Percentiles rank a stretch among this genome's conserved stretches.
Conservation (phyloP, 2,329 filamentous ascomycete genomes). For the Lecanicillium sp. region DNA sequence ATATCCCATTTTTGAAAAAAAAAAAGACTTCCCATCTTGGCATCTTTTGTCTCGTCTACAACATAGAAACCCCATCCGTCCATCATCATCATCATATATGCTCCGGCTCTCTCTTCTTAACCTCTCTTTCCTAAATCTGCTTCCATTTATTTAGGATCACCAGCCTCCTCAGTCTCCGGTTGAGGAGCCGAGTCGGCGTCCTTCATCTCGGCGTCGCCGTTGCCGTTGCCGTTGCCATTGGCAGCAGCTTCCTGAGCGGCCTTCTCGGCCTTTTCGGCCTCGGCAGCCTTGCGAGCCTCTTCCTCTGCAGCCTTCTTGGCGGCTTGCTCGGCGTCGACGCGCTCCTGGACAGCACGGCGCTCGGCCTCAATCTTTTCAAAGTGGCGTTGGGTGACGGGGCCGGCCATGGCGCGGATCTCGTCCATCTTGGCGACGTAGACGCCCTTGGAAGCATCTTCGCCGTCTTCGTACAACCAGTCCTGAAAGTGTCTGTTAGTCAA, state of each 20-base stretch:
- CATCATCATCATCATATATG: too few species aligned
- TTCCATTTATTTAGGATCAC: slow-evolving; percentile 27
- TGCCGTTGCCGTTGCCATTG: slow-evolving; percentile 37
- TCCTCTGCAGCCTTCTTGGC: slow-evolving; percentile 60
- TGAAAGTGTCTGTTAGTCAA: slow-evolving; percentile 26
- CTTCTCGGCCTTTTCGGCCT: slow-evolving; percentile 40
- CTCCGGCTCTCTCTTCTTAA: slow-evolving; percentile 10
- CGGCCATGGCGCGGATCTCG: slow-evolving; percentile 83
- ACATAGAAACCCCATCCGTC: too few species aligned
- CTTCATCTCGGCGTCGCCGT: slow-evolving; percentile 55
- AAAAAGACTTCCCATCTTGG: slow-evolving; percentile 1
- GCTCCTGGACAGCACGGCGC: slow-evolving; percentile 69
- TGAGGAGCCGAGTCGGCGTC: slow-evolving; percentile 40
- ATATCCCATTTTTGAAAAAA: slow-evolving; percentile 3
- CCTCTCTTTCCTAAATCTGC: slow-evolving; percentile 6
- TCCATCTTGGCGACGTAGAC: slow-evolving; percentile 93
- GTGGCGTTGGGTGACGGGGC: slow-evolving; percentile 87
- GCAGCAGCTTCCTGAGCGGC: slow-evolving; percentile 36
- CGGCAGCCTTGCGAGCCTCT: slow-evolving; percentile 45
- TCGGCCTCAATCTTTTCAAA: slow-evolving; percentile 90
- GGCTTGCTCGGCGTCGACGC: slow-evolving; percentile 67
- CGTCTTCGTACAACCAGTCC: slow-evolving; percentile 98
- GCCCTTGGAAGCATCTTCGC: slow-evolving; percentile 88
- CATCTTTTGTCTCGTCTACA: not conserved
- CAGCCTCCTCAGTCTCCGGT: slow-evolving; percentile 35